Evolutionary conservation across 176 grass and related monocot species (phyloP).

Genomic region (Paspalum notatum): DNA sequence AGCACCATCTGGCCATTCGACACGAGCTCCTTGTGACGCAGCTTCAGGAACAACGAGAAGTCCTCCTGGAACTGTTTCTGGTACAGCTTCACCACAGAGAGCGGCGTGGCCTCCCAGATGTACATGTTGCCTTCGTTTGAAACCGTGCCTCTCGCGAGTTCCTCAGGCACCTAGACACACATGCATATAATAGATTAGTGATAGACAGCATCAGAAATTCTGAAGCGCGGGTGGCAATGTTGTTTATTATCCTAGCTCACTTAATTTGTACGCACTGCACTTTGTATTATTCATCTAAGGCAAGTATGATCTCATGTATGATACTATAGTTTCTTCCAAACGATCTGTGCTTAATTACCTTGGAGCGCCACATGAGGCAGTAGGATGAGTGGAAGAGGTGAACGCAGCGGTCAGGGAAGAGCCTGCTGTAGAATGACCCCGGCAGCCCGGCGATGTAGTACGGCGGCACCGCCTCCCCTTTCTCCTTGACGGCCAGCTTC

Average conservation of each 20-base stretch:
- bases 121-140: slow-evolving; percentile 59
- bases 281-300: too few relatives aligned
- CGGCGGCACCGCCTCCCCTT: background rate
- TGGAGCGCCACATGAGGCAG: slow-evolving; percentile 68
- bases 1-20: slow-evolving; percentile 46
- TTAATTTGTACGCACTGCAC: too few relatives aligned
- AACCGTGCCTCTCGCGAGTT: slow-evolving; percentile 31
- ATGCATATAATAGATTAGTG: background rate
- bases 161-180: slow-evolving; percentile 43
- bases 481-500: background rate
- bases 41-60: slow-evolving; percentile 54
- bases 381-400: slow-evolving; percentile 75
- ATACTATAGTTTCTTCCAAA: background rate
- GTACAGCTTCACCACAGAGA: slow-evolving; percentile 45
- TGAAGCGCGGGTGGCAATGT: too few relatives aligned
- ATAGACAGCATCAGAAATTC: background rate
- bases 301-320: too few relatives aligned
- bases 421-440: slow-evolving; percentile 64
- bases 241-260: too few relatives aligned
- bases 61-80: slow-evolving; percentile 44
- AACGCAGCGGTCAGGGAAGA: slow-evolving; percentile 53
- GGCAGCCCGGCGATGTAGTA: slow-evolving; percentile 63
- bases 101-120: slow-evolving; percentile 38
- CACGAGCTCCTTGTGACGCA: slow-evolving; percentile 43
- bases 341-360: slow-evolving; percentile 35